Base-by-base conservation (phyloP, 2,329 filamentous ascomycete genomes). In the Sporothrix pallida region DNA sequence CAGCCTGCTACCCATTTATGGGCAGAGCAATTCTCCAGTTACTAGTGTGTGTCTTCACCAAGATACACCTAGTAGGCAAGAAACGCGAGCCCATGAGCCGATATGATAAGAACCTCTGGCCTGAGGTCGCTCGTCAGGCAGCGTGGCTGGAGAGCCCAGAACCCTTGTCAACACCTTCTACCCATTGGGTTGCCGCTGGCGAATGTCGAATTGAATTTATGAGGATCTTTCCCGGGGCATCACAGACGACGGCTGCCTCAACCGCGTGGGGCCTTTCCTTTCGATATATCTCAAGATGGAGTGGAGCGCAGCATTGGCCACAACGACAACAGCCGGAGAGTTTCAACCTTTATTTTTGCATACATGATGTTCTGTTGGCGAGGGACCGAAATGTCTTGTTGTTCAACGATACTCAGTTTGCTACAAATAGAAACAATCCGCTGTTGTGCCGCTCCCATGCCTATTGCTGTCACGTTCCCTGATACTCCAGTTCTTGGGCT, bases 71-170 rank as follows among this genome's bases (percentile, higher is more conserved):
- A 82, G 82, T 85, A 86, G 82, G 86, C 83, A 84, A 90, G 87
- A 85, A 85, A 86, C 84, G 81, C 83, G 84, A 84, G 85, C 86
- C 91, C 89, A 93, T 93, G 92, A 93, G 92, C 89, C 87, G 80
- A 85, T 87, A 84, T 81, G 91, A 88, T 91, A 92, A 93, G 91
- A 92, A 84, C 88, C 88, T 91, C 88, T 87, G 83, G 84, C 75
- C 85, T 82, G 90, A 89, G 88, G 88, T 85, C 91, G 87, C 92
- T 93, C 92, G 91, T 94, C 91, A 88, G 90, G 87, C 82, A 83
- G 83, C 82, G 82, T 86, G 87, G 85, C 91, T 91, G 92, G 92
- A 72, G 88, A 85, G 20, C 12, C 81, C 79, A 79, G 84, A 80
- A 87, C 85, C 84, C 82, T 86, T 87, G 86, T 84, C 86, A 82